phyloP scores from a whole-genome alignment of 495 filamentous ascomycete species.

The Penicillium pancosmium region DNA sequence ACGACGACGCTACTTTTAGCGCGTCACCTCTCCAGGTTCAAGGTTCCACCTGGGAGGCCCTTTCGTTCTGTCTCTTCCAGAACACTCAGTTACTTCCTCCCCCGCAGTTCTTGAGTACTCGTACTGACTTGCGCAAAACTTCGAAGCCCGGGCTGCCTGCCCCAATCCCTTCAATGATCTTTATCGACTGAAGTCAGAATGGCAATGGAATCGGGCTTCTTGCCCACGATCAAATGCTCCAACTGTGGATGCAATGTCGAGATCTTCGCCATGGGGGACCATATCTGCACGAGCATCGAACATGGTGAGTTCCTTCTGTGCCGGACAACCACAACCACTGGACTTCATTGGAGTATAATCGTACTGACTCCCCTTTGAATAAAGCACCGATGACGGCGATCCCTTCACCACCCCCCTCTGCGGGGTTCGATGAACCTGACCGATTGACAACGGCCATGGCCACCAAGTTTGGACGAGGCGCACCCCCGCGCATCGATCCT shows the following conservation, averaged over 20 bases:
- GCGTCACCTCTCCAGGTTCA: not conserved
- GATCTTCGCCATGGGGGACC: constrained; percentile 91
- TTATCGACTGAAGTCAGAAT: constrained; percentile 12
- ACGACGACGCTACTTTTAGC: constrained; percentile 1
- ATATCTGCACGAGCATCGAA: constrained; percentile 60
- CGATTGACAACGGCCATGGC: constrained; percentile 23
- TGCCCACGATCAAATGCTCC: constrained; percentile 96
- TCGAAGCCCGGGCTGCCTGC: not conserved
- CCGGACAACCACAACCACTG: not conserved
- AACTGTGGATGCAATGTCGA: constrained; percentile 82
- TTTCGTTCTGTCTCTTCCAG: not conserved
- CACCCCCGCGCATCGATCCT: constrained; percentile 58
- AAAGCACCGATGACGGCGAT: constrained; percentile 22
- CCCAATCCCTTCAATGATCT: not conserved
- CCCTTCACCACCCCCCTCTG: constrained; percentile 43
- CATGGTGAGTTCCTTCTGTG: constrained; percentile 10
- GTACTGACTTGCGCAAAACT: no score
- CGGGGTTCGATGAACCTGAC: constrained; percentile 28
- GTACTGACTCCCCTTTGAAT: constrained; percentile 16
- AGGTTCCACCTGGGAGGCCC: not conserved
- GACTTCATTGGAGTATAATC: not conserved
- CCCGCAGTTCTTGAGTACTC: no score
- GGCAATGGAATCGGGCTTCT: constrained; percentile 55
- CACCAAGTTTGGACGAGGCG: constrained; percentile 29
- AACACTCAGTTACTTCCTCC: not conserved